Evolutionary conservation across 768 basidiomycete species (phyloP).

Genomic region (Lactifluus subvellereus): DNA sequence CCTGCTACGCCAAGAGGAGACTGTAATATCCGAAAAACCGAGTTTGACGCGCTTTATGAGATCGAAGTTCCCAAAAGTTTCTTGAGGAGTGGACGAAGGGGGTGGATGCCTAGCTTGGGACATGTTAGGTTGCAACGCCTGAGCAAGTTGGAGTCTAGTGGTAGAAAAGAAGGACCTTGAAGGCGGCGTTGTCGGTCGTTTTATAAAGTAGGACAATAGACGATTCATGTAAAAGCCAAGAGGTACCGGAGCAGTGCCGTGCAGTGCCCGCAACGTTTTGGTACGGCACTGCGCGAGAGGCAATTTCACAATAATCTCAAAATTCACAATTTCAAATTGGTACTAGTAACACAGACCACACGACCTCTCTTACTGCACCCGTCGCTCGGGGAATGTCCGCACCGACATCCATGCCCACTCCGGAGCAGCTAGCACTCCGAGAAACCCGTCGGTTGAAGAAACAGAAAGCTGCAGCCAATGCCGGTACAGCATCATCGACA

Average conservation of each 20-base stretch:
- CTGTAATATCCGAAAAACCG: constrained; percentile 70
- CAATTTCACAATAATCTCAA: background rate
- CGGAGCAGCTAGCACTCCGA: constrained; percentile 52
- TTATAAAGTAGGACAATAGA: constrained; percentile 12
- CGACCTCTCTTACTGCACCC: background rate
- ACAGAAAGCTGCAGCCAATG: constrained; percentile 36
- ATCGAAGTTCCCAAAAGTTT: constrained; percentile 74
- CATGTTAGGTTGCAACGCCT: constrained; percentile 12
- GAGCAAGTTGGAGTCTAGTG: background rate
- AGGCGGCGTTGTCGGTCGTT: constrained; percentile 3
- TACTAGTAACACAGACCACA: too few species aligned
- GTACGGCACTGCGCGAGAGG: background rate
- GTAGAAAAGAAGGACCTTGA: constrained; percentile 12
- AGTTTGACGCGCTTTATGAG: constrained; percentile 70
- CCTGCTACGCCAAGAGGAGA: constrained; percentile 87
- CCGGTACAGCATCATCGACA: background rate
- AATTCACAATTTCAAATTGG: background rate
- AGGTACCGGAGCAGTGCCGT: background rate
- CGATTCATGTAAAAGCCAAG: constrained; percentile 11
- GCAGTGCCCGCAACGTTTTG: background rate
- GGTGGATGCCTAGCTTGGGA: constrained; percentile 4
- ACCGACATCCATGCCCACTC: constrained; percentile 35
- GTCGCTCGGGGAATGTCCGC: constrained; percentile 5
- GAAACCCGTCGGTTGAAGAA: constrained; percentile 40
- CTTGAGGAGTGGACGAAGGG: background rate